Evolutionary conservation across 768 basidiomycete genomes (phyloP).

Genomic region (Tricholoma bakamatsutake): DNA sequence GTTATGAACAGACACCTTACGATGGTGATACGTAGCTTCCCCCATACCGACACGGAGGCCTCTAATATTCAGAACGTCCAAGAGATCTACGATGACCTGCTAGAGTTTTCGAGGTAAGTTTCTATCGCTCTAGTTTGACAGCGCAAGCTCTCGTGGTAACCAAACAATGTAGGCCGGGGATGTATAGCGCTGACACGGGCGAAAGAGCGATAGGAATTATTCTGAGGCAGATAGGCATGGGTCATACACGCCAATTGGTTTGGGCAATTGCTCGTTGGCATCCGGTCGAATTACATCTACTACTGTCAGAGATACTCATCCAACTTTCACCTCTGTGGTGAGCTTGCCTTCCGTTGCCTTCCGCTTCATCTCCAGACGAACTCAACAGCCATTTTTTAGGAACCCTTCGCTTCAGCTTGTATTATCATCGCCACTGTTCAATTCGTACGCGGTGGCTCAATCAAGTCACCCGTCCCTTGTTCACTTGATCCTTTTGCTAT

Average conservation of each 20-base stretch:
- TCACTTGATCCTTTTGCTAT: conserved; percentile 11
- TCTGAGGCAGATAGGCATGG: conserved; percentile 11
- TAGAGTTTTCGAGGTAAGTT: conserved; percentile 19
- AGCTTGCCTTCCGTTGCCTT: background rate
- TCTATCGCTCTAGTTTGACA: background rate
- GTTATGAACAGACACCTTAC: conserved; percentile 18
- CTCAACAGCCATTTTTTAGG: background rate
- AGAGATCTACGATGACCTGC: conserved; percentile 14
- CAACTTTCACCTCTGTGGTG: conserved; percentile 12
- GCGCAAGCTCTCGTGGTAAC: background rate
- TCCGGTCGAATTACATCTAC: conserved; percentile 10
- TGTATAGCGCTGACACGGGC: conserved; percentile 9
- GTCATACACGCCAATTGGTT: conserved; percentile 10
- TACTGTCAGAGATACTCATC: conserved; percentile 8
- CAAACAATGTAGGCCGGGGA: conserved; percentile 7
- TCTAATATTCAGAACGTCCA: conserved; percentile 9
- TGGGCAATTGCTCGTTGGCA: conserved; percentile 11
- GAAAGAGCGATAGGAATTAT: conserved; percentile 7
- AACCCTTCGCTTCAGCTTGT: conserved; percentile 11
- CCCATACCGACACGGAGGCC: conserved; percentile 18
- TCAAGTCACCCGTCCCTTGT: conserved; percentile 2
- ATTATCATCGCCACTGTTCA: conserved; percentile 11
- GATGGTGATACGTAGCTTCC: conserved; percentile 13
- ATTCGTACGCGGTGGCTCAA: conserved; percentile 1
- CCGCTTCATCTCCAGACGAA: background rate